Percentiles rank a stretch among this genome's conserved stretches.
These are phyloP conservation scores for Alternaria ethzedia DNA, from an alignment of 2,329 filamentous ascomycete genomes.

Conservation along the genomic window DNA sequence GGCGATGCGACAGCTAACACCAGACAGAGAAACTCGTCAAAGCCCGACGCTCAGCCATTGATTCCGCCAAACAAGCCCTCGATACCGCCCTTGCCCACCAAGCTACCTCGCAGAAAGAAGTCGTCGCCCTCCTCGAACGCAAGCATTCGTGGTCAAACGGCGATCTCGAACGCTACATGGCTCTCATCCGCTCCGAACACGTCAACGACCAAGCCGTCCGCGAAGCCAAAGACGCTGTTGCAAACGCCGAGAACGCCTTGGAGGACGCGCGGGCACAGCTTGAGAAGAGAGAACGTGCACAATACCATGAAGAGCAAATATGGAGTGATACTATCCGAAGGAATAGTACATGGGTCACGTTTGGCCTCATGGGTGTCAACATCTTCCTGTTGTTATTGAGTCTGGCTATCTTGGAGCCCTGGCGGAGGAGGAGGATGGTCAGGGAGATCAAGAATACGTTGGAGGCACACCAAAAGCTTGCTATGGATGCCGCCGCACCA, in stretches of 20 bases:
- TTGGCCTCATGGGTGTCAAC: conserved; percentile 97
- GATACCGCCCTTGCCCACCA: conserved; percentile 83
- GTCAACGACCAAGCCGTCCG: conserved; percentile 85
- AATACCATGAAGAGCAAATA: conserved; percentile 99
- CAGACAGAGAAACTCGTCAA: conserved; percentile 64
- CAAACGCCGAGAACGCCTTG: conserved; percentile 77
- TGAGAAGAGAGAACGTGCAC: conserved; percentile 81
- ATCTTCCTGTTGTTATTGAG: conserved; percentile 85
- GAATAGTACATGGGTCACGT: conserved; percentile 98
- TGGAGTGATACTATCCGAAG: conserved; percentile 97
- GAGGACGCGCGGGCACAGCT: conserved; percentile 78
- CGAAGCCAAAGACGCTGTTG: conserved; percentile 73
- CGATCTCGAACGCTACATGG: conserved; percentile 94
- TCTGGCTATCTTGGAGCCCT: conserved; percentile 90
- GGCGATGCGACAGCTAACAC: conserved; percentile 10
- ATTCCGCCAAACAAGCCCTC: conserved; percentile 75
- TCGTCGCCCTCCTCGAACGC: conserved; percentile 89
- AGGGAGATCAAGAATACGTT: conserved; percentile 65
- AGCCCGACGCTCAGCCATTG: conserved; percentile 66
- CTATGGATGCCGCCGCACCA: conserved; percentile 17
- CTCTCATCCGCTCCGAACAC: conserved; percentile 90
- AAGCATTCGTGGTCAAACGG: conserved; percentile 89
- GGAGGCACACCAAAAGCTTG: conserved; percentile 39
- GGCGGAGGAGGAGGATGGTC: conserved; percentile 81
- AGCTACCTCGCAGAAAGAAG: conserved; percentile 90